Percentiles rank a stretch among this genome's conserved stretches.
Evolutionary conservation across 371 early-diverging fungal genomes (phyloP).

Genomic region (Syncephalis fuscata): DNA sequence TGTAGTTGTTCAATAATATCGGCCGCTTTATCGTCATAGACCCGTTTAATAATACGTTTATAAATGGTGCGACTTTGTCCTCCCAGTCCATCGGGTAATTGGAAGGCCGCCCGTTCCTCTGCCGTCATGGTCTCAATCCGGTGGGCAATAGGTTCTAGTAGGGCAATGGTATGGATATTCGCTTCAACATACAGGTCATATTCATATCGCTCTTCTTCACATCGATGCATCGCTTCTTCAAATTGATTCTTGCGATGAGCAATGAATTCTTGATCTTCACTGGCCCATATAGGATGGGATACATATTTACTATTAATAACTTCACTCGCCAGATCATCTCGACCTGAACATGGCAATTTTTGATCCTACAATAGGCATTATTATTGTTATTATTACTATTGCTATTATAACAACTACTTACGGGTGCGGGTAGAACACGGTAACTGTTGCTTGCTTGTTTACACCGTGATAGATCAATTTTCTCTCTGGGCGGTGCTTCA

Average conservation of each 20-base stretch:
- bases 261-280: constrained; percentile 89
- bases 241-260: constrained; percentile 85
- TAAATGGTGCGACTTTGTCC: constrained; percentile 74
- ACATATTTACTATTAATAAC: constrained; percentile 94
- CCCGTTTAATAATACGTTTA: constrained; percentile 77
- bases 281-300: constrained; percentile 87
- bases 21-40: constrained; percentile 78
- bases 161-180: constrained; percentile 73
- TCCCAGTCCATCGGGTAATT: constrained; percentile 58
- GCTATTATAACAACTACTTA: constrained; percentile 14
- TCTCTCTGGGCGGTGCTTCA: constrained; percentile 24
- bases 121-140: constrained; percentile 54
- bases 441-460: constrained; percentile 52
- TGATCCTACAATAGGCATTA: constrained; percentile 23
- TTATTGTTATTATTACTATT: background rate
- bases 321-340: constrained; percentile 77
- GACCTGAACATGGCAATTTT: constrained; percentile 57
- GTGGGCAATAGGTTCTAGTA: constrained; percentile 75
- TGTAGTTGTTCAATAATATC: constrained; percentile 91
- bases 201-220: constrained; percentile 98
- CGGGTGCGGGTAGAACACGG: constrained; percentile 43
- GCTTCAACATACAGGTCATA: constrained; percentile 95
- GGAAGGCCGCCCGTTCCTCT: constrained; percentile 60
- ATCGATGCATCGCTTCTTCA: constrained; percentile 91
- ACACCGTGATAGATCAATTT: constrained; percentile 39